Evolutionary conservation across 2,329 filamentous ascomycete species (phyloP).

Genomic region (Aspergillus sp.): DNA sequence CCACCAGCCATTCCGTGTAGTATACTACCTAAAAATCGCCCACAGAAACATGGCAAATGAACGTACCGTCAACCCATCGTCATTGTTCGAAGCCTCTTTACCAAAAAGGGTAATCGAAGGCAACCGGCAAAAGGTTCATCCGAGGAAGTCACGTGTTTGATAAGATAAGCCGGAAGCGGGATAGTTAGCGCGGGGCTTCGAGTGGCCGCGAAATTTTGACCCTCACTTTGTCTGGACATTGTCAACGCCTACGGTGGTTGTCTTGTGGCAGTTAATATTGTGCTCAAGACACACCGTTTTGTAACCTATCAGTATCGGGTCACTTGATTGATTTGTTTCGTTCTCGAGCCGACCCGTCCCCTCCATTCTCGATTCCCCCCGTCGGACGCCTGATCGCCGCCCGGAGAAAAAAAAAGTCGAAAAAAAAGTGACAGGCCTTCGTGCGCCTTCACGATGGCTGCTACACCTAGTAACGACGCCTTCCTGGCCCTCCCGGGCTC

Average conservation of each 20-base stretch:
- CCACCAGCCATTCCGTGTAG: no score
- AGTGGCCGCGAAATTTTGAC: neutral
- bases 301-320: neutral
- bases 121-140: neutral
- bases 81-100: no score
- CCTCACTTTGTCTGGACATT: neutral
- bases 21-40: no score
- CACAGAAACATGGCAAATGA: no score
- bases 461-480: slow-evolving; percentile 18
- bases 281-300: neutral
- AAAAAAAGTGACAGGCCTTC: slow-evolving; percentile 4
- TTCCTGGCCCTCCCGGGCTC: slow-evolving; percentile 35
- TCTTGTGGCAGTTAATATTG: neutral
- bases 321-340: neutral
- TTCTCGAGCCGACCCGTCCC: neutral
- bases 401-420: neutral
- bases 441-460: slow-evolving; percentile 25
- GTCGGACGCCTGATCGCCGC: slow-evolving; percentile 3
- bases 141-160: slow-evolving; percentile 13
- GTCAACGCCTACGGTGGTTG: neutral
- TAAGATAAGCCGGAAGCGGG: slow-evolving; percentile 23
- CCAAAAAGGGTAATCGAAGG: no score
- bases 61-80: no score
- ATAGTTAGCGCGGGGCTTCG: slow-evolving; percentile 23
- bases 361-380: neutral